These are phyloP conservation scores for Phylloporus sp. DNA, from an alignment of 768 basidiomycete genomes.

Conservation along the genomic window DNA sequence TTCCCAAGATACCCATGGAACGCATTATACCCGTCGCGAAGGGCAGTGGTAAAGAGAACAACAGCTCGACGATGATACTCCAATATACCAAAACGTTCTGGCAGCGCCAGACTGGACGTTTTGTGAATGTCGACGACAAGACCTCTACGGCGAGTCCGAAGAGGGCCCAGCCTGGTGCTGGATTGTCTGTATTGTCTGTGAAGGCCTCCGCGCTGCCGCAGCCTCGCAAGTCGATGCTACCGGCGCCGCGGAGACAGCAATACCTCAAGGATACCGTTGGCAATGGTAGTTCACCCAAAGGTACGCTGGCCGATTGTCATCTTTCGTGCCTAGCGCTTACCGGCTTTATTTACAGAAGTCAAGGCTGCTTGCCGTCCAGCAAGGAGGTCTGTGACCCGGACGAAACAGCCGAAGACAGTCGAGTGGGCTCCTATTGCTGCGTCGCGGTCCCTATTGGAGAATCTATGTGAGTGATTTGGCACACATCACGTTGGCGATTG, in stretches of 20 bases:
- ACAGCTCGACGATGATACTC: constrained; percentile 2
- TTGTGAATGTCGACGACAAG: neutral
- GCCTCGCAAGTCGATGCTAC: constrained; percentile 13
- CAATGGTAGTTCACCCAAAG: neutral
- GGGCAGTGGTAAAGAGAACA: constrained; percentile 17
- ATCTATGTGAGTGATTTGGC: constrained; percentile 5
- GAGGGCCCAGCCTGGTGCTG: constrained; percentile 5
- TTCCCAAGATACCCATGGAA: constrained; percentile 1
- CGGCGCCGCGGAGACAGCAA: constrained; percentile 2
- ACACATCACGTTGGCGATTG: neutral
- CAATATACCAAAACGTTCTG: neutral
- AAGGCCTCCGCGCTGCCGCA: neutral
- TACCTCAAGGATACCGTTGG: neutral
- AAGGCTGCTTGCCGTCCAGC: constrained; percentile 4
- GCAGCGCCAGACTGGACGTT: constrained; percentile 3
- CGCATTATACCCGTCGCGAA: constrained; percentile 1
- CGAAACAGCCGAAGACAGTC: neutral
- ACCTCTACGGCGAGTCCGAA: constrained; percentile 1
- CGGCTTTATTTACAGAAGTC: constrained; percentile 3
- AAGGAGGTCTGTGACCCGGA: constrained; percentile 17
- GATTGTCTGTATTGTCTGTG: constrained; percentile 6
- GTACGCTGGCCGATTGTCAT: neutral
- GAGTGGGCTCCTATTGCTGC: neutral
- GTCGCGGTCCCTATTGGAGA: neutral
- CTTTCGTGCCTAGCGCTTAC: constrained; percentile 1